A percentile compares a stretch with the other conserved stretches of the same genome.
Evolutionary conservation across 140 eudicot genomes (phyloP).

Genomic region (Senecio squalidus): DNA sequence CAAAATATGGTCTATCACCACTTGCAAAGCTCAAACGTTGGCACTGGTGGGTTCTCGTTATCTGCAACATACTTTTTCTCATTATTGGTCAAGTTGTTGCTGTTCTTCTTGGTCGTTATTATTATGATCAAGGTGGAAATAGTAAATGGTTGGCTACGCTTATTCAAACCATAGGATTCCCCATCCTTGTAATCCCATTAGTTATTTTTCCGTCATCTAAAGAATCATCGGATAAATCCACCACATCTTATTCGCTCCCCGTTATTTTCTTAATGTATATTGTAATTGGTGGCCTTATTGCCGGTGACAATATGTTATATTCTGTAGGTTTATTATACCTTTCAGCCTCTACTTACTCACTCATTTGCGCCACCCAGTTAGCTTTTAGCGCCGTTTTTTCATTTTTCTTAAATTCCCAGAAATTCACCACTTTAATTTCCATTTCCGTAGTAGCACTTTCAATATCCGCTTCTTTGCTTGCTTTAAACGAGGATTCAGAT

Average conservation of each 20-base stretch:
- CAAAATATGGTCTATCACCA: constrained; percentile 18
- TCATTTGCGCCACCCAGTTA: constrained; percentile 78
- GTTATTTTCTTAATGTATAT: background rate
- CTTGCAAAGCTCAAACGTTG: constrained; percentile 44
- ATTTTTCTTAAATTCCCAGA: constrained; percentile 70
- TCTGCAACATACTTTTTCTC: constrained; percentile 56
- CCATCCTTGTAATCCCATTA: constrained; percentile 66
- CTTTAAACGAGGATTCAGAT: constrained; percentile 60
- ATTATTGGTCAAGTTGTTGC: constrained; percentile 83
- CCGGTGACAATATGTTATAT: constrained; percentile 89
- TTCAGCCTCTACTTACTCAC: constrained; percentile 93
- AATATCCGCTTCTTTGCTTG: constrained; percentile 70
- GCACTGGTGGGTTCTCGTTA: constrained; percentile 78
- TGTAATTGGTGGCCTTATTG: constrained; percentile 38
- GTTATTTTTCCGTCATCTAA: constrained; percentile 39
- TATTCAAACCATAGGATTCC: constrained; percentile 87
- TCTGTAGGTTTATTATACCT: constrained; percentile 76
- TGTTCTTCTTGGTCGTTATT: constrained; percentile 80
- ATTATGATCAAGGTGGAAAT: constrained; percentile 83
- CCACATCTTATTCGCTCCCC: constrained; percentile 12
- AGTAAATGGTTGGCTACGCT: constrained; percentile 89
- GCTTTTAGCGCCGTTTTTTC: constrained; percentile 82
- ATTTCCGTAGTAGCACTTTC: constrained; percentile 74
- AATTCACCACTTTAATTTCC: constrained; percentile 59
- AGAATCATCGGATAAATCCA: constrained; percentile 19